Conservation (phyloP, 768 basidiomycete genomes). For the Auricularia cornea region DNA sequence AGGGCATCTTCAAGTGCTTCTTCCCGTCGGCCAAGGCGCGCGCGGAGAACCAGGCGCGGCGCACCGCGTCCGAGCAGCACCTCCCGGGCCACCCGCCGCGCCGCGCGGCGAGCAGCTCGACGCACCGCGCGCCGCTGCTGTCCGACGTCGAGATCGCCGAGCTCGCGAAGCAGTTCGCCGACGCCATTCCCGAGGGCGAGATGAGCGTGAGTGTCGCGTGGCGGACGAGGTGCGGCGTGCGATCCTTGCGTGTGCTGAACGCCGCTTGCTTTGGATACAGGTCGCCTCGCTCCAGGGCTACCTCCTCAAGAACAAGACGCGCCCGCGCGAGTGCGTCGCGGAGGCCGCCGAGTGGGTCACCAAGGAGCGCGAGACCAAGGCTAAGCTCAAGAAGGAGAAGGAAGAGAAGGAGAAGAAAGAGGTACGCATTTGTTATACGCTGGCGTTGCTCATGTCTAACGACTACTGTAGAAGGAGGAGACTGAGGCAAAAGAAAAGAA, state of each 20-base stretch:
- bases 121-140: constrained; percentile 57
- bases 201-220: constrained; percentile 53
- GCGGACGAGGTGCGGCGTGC: background rate
- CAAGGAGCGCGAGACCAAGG: constrained; percentile 75
- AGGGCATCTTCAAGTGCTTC: constrained; percentile 91
- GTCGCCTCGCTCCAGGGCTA: constrained; percentile 82
- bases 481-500: constrained; percentile 24
- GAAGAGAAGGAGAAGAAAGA: constrained; percentile 45
- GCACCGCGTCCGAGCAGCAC: constrained; percentile 50
- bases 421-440: constrained; percentile 23
- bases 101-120: constrained; percentile 20
- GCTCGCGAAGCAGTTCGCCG: constrained; percentile 75
- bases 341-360: constrained; percentile 72
- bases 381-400: constrained; percentile 62
- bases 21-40: constrained; percentile 59
- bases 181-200: constrained; percentile 78
- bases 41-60: constrained; percentile 12
- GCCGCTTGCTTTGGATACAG: constrained; percentile 27
- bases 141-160: constrained; percentile 67
- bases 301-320: constrained; percentile 80
- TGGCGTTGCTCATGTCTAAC: constrained; percentile 3
- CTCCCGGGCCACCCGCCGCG: constrained; percentile 50
- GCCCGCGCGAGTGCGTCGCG: constrained; percentile 77
- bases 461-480: constrained; percentile 5
- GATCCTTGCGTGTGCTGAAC: constrained; percentile 1